Percentiles rank a stretch among this genome's conserved stretches.
Evolutionary conservation across 2,329 filamentous ascomycete species (phyloP).

Genomic region (Ophiostoma perfectum): DNA sequence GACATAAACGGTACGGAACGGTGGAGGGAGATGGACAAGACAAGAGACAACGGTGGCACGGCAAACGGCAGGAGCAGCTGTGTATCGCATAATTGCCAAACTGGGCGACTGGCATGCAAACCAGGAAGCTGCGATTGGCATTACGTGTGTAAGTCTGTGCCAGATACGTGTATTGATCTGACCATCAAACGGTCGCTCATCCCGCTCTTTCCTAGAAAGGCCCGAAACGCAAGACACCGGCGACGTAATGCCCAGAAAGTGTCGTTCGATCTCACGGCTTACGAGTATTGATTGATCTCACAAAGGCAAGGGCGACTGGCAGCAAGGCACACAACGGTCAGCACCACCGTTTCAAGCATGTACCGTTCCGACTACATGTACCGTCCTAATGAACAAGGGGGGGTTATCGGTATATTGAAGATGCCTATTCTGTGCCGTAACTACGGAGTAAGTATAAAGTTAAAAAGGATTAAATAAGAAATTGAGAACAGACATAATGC

Average conservation of each 20-base stretch:
- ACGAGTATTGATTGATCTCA: background rate
- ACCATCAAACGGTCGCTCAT: no score
- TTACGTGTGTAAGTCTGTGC: background rate
- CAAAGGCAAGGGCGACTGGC: background rate
- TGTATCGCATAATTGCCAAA: background rate
- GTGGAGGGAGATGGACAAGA: background rate
- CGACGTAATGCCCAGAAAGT: background rate
- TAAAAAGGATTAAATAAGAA: background rate
- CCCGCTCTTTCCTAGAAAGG: background rate
- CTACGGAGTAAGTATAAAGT: background rate
- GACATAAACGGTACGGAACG: background rate
- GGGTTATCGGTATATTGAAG: background rate
- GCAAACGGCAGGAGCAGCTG: background rate
- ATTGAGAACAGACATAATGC: constrained; percentile 11
- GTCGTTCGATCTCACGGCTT: background rate
- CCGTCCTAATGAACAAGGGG: background rate
- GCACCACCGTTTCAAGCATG: no score
- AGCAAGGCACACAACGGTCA: background rate
- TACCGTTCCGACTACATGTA: background rate
- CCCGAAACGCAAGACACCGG: background rate
- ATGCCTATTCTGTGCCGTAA: background rate
- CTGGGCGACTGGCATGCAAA: background rate
- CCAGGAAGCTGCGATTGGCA: constrained; percentile 2
- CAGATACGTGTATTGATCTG: background rate
- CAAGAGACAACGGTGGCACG: background rate